These are phyloP conservation scores for Salvia sclarea DNA, from an alignment of 305 asterid species.

Conservation along the genomic window DNA sequence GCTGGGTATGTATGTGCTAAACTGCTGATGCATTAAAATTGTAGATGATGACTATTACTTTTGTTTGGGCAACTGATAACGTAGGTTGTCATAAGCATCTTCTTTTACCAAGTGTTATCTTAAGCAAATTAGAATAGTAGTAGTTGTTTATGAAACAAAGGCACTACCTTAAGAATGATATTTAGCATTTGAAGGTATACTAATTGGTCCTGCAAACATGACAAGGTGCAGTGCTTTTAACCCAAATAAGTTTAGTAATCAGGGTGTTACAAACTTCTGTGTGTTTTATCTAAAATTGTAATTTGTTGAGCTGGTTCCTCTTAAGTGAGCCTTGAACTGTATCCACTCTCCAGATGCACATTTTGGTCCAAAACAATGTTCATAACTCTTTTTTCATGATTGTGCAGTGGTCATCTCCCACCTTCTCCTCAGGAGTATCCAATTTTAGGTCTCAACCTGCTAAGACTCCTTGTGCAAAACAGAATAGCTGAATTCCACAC, in stretches of 20 bases:
- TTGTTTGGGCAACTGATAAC: neutral
- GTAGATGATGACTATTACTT: neutral
- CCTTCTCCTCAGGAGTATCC: slow-evolving; percentile 88
- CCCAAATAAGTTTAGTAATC: neutral
- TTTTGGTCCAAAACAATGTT: slow-evolving; percentile 13
- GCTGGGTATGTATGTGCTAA: neutral
- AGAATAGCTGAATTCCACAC: slow-evolving; percentile 98
- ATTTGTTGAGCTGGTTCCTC: slow-evolving; percentile 4
- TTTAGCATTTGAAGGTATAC: neutral
- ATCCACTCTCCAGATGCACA: slow-evolving; percentile 5
- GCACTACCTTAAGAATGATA: neutral
- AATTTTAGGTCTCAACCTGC: slow-evolving; percentile 92
- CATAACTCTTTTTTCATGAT: slow-evolving; percentile 36
- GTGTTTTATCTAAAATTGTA: neutral
- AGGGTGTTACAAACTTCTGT: neutral
- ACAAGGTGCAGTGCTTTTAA: neutral
- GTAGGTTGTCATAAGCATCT: neutral
- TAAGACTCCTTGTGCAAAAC: slow-evolving; percentile 96
- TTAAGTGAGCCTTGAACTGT: neutral
- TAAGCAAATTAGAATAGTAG: neutral
- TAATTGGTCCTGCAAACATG: neutral
- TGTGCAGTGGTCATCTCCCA: slow-evolving; percentile 72
- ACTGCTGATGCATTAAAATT: neutral
- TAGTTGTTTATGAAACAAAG: neutral
- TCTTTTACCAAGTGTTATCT: neutral